Evolutionary conservation across 2,329 filamentous ascomycete genomes (phyloP), one percentile per base, ranked within the genome.

Genomic region (Sporothrix humicola): DNA sequence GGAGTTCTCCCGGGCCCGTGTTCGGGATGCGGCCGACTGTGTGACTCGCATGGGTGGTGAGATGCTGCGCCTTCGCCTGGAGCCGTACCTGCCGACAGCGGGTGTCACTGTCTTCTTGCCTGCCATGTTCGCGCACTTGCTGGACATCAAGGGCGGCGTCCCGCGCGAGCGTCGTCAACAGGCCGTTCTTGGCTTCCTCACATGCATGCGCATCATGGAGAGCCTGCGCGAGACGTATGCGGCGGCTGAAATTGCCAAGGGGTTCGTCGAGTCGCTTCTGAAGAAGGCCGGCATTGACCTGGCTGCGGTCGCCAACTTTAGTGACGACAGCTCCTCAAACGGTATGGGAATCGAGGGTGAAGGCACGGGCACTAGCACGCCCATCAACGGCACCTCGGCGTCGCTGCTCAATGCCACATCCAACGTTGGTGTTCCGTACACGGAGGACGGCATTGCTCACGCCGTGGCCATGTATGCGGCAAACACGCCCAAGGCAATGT

Each of bases 201-300:
- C 94, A 80, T 98, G 95, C 83, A 97, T 98, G 93, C 89, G 91
- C 65, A 94, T 97, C 74, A 92, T 98, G 86, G 91, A 94, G 80
- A 92, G 91, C 76, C 87, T 98, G 20, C 90, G 94, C 52, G 94
- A 97, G 79, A 93, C 94, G 44, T 98, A 98, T 79, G 91, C 94
- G 0, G 94, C 95, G 0, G 95, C 95, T n/a, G 95, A 98, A 81
- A 97, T 96, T 78, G 94, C 94, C n/a, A 95, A 93, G 0, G 93
- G 93, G 2, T 98, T 98, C 84, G 87, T 98, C n/a, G 93, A 97
- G 80, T 94, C 94, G 0, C 94, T 94, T 0, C 92, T 97, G 76
- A 91, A 93, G 75, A 97, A 97, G 83, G 93, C 93, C 9, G 90
- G 93, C 73, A 94, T 96, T 75, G 90, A 93, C 73, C 85, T 94